Evolutionary conservation across 495 filamentous ascomycete species (phyloP).

Genomic region (Penicillium psychrofluorescens): DNA sequence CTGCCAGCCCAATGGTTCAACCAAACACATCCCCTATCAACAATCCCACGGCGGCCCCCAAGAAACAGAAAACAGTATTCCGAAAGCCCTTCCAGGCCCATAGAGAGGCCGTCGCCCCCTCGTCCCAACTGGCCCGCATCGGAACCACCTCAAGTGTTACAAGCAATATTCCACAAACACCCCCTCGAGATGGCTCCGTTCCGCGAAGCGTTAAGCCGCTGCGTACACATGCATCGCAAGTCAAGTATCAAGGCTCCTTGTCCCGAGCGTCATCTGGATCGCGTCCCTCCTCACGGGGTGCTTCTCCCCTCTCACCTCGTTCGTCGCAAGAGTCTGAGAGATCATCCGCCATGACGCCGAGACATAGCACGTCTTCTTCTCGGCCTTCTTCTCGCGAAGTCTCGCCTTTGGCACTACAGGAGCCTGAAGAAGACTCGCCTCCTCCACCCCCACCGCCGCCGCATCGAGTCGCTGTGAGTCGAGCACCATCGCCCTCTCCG

Average conservation of each 20-base stretch:
- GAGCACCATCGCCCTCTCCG: slow-evolving; percentile 5
- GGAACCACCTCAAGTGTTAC: slow-evolving; percentile 21
- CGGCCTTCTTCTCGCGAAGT: slow-evolving; percentile 27
- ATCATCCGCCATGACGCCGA: slow-evolving; percentile 25
- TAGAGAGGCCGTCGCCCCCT: slow-evolving; percentile 40
- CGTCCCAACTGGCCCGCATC: slow-evolving; percentile 26
- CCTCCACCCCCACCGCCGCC: slow-evolving; percentile 38
- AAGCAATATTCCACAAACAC: slow-evolving; percentile 41
- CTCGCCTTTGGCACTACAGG: slow-evolving; percentile 25
- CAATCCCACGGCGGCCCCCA: slow-evolving; percentile 41
- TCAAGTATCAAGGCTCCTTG: slow-evolving; percentile 28
- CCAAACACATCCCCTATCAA: slow-evolving; percentile 31
- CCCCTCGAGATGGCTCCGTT: slow-evolving; percentile 32
- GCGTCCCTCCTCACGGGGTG: slow-evolving; percentile 20
- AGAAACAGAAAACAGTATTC: slow-evolving; percentile 43
- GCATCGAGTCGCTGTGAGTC: slow-evolving; percentile 28
- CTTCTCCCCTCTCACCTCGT: slow-evolving; percentile 26
- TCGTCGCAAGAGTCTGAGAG: slow-evolving; percentile 17
- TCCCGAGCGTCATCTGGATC: slow-evolving; percentile 26
- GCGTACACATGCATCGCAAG: slow-evolving; percentile 32
- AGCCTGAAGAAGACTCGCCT: slow-evolving; percentile 33
- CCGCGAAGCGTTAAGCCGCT: slow-evolving; percentile 28
- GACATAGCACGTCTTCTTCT: slow-evolving; percentile 19
- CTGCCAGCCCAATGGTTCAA: slow-evolving; percentile 60
- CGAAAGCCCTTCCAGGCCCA: slow-evolving; percentile 50